Percentiles rank a stretch among this genome's conserved stretches.
These are phyloP conservation scores for Suhomyces canberraensis DNA, from an alignment of 805 yeast species.

Conservation along the genomic window DNA sequence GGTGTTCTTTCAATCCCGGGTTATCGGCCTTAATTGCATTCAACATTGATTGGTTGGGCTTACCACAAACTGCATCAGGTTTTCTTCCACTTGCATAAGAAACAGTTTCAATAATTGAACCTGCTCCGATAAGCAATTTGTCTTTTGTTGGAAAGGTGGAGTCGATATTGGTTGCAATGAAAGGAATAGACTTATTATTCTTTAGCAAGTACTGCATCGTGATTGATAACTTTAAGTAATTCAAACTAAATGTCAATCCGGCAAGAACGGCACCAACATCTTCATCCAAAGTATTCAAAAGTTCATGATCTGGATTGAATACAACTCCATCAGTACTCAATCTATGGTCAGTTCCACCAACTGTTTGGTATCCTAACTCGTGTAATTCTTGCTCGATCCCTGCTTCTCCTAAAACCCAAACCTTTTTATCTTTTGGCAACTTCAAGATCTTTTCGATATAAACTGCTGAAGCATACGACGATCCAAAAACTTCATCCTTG, in stretches of 20 bases:
- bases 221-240: constrained; percentile 76
- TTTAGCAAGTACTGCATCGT: constrained; percentile 78
- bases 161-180: constrained; percentile 92
- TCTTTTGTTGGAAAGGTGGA: constrained; percentile 93
- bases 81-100: constrained; percentile 72
- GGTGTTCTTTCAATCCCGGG: constrained; percentile 44
- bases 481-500: constrained; percentile 78
- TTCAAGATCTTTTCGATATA: constrained; percentile 74
- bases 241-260: constrained; percentile 75
- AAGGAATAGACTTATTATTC: constrained; percentile 54
- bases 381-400: constrained; percentile 82
- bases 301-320: constrained; percentile 55
- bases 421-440: constrained; percentile 71
- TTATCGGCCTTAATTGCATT: constrained; percentile 75
- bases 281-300: constrained; percentile 59
- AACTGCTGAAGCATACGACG: constrained; percentile 88
- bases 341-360: constrained; percentile 81
- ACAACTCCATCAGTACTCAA: constrained; percentile 43
- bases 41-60: constrained; percentile 88
- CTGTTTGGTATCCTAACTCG: constrained; percentile 66
- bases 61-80: constrained; percentile 85
- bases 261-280: constrained; percentile 85
- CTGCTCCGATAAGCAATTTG: constrained; percentile 88
- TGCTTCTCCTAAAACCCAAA: constrained; percentile 84
- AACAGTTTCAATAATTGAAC: constrained; percentile 78